Conservation (phyloP, 495 filamentous ascomycete species). For the Neurospora tetrasperma region DNA sequence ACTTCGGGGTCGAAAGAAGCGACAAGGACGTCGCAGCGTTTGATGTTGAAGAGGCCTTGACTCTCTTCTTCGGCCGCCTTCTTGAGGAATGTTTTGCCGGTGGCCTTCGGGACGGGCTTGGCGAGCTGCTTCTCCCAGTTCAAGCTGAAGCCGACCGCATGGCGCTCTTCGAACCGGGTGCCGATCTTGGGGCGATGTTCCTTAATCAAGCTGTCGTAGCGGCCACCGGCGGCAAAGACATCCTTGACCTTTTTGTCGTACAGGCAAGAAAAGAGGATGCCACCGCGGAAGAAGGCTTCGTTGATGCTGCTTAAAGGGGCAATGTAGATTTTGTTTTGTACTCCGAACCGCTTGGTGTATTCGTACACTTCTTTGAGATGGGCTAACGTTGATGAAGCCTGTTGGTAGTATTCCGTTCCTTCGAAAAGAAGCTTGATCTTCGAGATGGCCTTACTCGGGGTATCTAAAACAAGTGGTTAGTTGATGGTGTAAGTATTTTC, state of each 20-base stretch:
- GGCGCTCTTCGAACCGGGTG: constrained; percentile 40
- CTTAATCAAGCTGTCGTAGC: constrained; percentile 80
- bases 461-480: constrained; percentile 35
- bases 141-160: constrained; percentile 87
- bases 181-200: constrained; percentile 53
- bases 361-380: constrained; percentile 66
- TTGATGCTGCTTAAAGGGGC: constrained; percentile 81
- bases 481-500: not conserved
- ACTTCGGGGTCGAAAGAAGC: constrained; percentile 72
- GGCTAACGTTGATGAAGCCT: constrained; percentile 59
- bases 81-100: constrained; percentile 55
- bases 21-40: constrained; percentile 80
- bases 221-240: constrained; percentile 87
- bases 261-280: constrained; percentile 82
- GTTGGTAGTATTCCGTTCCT: constrained; percentile 55
- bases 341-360: constrained; percentile 63
- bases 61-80: constrained; percentile 45
- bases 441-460: constrained; percentile 59
- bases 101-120: constrained; percentile 48
- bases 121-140: constrained; percentile 77
- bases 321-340: constrained; percentile 72
- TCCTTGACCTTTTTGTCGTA: constrained; percentile 75
- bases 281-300: constrained; percentile 83
- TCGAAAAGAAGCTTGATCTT: constrained; percentile 66
- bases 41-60: constrained; percentile 48